Evolutionary conservation across 768 basidiomycete genomes (phyloP), one percentile per base, ranked within the genome.

Genomic region (Cyclocybe cylindracea): DNA sequence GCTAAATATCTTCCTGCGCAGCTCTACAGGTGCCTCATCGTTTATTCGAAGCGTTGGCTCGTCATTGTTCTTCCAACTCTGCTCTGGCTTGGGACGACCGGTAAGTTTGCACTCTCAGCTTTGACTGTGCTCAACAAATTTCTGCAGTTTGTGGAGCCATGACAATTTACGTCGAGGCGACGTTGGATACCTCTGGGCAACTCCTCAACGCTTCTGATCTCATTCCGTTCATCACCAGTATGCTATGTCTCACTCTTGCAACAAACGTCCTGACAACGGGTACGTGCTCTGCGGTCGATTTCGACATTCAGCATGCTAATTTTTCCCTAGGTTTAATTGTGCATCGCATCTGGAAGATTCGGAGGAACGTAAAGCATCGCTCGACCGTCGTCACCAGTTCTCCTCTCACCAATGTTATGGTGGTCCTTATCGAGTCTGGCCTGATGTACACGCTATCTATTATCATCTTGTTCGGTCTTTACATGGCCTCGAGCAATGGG

Each of bases 11-110:
- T 38, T 33, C 33, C 35, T 34, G 42, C 16, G 8, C 14, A 75
- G 73, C 58, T 76, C 10, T 73, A 69, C 46, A 66, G 74, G 13
- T 76, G 71, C 50, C 75, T 66, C 65, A 57, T 74, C 19, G 61
- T 77, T 7, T 72, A 72, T 39, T 59, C 60, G 19, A 62, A 61
- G 13, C 66, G 56, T 4, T 70, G 64, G 61, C 40, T 62, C n/a
- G 48, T 77, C 8, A 56, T 76, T 24, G 19, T 55, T 4, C 24
- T 66, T 7, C 68, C 73, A 0, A 49, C 63, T 5, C 2, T 71
- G 10, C 49, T 77, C 5, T 76, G 73, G 72, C 32, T 74, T 3
- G 73, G 63, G 5, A 70, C 66, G 8, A 65, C 69, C n/a, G 71
- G 70, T 70, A 51, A 32, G 60, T 55, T 39, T 33, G n/a, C 24